Evolutionary conservation across 257 asterid species (phyloP), one percentile per base, ranked within the genome.

Genomic region (Nicotiana knightiana): DNA sequence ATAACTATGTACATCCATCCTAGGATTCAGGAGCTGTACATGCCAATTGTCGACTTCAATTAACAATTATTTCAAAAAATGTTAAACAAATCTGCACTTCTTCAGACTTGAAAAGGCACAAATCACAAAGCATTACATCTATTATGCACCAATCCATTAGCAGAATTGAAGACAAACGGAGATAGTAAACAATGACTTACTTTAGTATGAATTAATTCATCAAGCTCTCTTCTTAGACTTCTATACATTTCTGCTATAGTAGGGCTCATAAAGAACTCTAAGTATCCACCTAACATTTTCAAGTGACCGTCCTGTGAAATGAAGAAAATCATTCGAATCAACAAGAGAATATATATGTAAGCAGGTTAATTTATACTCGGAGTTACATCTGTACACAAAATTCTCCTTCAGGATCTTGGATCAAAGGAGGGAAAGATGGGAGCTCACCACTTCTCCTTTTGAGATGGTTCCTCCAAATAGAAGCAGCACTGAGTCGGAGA

Each of bases 281-380:
- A 86, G 92, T 90, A 96, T 77, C 99, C 98, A 66, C 92, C 93
- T 79, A 94, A 83, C 99, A 96, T 92, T 87, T 92, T 96, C 83
- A 92, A 84, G 87, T 93, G 98, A 63, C 98, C 97, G 76, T 90
- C 94, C 98, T 96, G 90, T 70, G 73, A 84, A 85, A 58, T 76
- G 70, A 70, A 85, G 57, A 21, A 88, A 66, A 59, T 62, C 26
- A 73, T 76, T 63, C 85, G 43, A 82, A 53, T 7, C 65, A 66
- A 63, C 30, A 11, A 65, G 39, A 55, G 24, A 17, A 37, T 61
- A 66, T 16, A 37, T 61, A 66, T 9, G 57, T 46, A 64, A 63
- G 71, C 53, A 80, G 39, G 43, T 64, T 80, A 80, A 30, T 65
- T 30, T 17, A 39, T 3, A 21, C 11, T n/a, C 9, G 51, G 32